Base-by-base conservation (phyloP, 192 early-diverging fungal genomes). In the Coemansia sp. region DNA sequence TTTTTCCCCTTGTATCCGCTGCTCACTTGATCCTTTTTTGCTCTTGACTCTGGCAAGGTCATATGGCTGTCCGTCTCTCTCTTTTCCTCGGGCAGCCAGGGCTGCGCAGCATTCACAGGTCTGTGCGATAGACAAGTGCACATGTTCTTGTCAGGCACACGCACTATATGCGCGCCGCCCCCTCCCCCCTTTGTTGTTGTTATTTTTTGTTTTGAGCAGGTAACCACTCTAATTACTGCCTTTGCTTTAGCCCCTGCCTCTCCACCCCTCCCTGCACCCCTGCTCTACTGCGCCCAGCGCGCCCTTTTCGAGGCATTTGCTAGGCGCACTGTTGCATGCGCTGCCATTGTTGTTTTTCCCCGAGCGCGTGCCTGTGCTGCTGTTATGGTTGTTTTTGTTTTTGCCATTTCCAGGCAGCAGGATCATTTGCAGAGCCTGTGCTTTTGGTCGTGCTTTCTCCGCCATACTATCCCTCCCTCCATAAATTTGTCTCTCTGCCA, bases 81-180 rank as follows among this genome's bases (percentile, higher is more conserved):
- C 28, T 54, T 5, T 15, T 15, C 57, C n/a, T 15, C 6, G 57
- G 36, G 36, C 17, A 48, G 45, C 9, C 3, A 3, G 12, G 14
- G 14, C 11, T 20, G n/a, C 57, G n/a, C 34, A 2, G 14, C 14
- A 32, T 20, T 59, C 5, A n/a, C 14, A 15, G 57, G 57, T n/a
- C 57, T 61, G 60, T 43, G 60, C 60, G 60, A 39, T 12, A 34
- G n/a, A 22, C 8, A 39, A 43, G 60, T 2, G 36, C 60, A 45
- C 60, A 45, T 61, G 60, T 3, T 28, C 38, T 36, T 56, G 65
- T 65, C 61, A 68, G 66, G 54, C 56, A 68, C 58, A 52, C 63
- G 32, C 76, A 70, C 71, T 73, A 66, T 78, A 78, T 73, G 76
- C 71, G 64, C 76, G 76, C 76, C 70, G 51, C 74, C 22, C 22